Evolutionary conservation across 352 stramenopile genomes (phyloP), one percentile per base, ranked within the genome.

Genomic region (Pythium biforme): DNA sequence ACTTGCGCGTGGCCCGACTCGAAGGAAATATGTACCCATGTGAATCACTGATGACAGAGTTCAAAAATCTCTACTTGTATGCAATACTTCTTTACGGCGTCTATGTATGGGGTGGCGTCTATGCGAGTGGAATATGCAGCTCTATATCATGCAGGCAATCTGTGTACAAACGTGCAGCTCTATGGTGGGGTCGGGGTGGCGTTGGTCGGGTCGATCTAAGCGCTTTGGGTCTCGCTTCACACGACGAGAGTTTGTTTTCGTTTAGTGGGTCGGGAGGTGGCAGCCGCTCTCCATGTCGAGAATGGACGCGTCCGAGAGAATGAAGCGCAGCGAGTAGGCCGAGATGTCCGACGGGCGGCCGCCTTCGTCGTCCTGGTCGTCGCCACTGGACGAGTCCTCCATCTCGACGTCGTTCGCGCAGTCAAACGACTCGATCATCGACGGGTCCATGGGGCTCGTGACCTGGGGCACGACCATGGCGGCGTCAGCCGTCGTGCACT

Each of bases 311-410:
- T 92, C 83, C 47, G 75, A 74, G 50, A 92, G 74, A 60, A 92
- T 92, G 69, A 92, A 92, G 53, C 83, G 83, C 59, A 92, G 70
- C 66, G 83, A 92, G 73, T 89, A 90, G 31, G 83, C 83, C 27
- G 83, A 92, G n/a, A 92, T 72, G 31, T 72, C 64, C 10, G 64
- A 72, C 17, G 64, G 58, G 34, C 64, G 64, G 14, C 64, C 68
- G 27, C 70, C 52, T 37, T 72, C 69, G 25, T 83, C 77, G 64
- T 87, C 75, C 55, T 66, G 55, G 37, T 78, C 64, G 53, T 83
- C 70, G 25, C 80, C 71, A 34, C 83, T 79, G 14, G 39, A 55
- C 43, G 62, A 69, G 15, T 83, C 66, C 54, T 79, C 72, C 34
- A 75, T 71, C n/a, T 69, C 68, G 14, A 65, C 69, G 39, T 91